These are phyloP conservation scores for Sporobolomyces phaffii DNA, from an alignment of 768 basidiomycete species.

Conservation along the genomic window DNA sequence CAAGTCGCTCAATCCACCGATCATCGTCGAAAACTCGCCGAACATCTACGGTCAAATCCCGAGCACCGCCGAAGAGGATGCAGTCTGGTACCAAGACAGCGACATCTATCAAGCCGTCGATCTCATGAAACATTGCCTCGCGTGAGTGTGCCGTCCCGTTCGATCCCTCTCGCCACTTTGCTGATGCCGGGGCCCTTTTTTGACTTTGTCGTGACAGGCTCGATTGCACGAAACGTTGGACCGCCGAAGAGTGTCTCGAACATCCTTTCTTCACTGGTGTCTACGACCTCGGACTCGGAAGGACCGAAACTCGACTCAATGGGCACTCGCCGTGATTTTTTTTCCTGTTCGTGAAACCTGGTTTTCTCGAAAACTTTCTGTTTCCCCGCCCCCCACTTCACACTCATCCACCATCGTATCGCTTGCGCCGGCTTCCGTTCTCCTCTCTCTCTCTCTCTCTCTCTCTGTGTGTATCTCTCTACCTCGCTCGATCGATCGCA, in stretches of 20 bases:
- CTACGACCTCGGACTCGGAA: constrained; percentile 30
- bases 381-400: no score
- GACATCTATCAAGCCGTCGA: constrained; percentile 62
- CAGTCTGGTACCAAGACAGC: constrained; percentile 48
- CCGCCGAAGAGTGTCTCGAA: constrained; percentile 66
- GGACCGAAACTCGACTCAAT: neutral
- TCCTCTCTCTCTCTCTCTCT: no score
- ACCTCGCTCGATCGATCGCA: no score
- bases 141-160: no score
- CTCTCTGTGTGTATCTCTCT: no score
- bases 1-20: constrained; percentile 64
- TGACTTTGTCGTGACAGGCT: constrained; percentile 44
- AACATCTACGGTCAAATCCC: constrained; percentile 46
- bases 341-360: no score
- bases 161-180: no score
- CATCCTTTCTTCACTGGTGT: constrained; percentile 64
- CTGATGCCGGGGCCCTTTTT: no score
- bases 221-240: constrained; percentile 71
- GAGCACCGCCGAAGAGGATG: constrained; percentile 19
- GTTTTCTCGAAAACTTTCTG: no score
- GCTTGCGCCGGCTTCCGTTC: no score
- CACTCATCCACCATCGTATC: no score
- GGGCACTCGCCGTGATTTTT: no score
- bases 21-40: constrained; percentile 52
- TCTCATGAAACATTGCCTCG: constrained; percentile 65